Conservation (phyloP, 805 yeast genomes). For the Cyberlindnera petersonii region DNA sequence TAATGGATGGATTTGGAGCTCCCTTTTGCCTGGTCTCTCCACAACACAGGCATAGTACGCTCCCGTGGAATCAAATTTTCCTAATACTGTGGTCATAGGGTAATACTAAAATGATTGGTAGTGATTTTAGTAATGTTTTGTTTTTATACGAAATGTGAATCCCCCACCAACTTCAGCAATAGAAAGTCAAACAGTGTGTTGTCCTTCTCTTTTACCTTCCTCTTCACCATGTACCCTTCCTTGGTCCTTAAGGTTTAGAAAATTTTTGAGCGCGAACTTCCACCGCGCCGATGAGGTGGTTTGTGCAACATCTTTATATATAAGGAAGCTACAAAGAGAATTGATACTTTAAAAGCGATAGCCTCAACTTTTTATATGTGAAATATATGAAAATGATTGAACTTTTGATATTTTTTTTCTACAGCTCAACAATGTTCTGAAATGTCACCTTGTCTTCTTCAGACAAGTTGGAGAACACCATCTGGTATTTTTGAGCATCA, state of each 20-base stretch:
- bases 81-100: slow-evolving; percentile 13
- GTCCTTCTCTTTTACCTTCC: no score
- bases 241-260: no score
- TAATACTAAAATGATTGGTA: neutral
- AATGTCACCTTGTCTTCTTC: slow-evolving; percentile 35
- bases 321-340: no score
- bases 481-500: slow-evolving; percentile 46
- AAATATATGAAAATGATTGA: neutral
- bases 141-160: no score
- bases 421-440: slow-evolving; percentile 29
- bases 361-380: no score
- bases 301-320: slow-evolving; percentile 9
- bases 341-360: no score
- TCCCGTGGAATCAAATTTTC: slow-evolving; percentile 30
- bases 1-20: slow-evolving; percentile 39
- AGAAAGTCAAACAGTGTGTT: neutral
- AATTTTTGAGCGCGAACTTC: slow-evolving; percentile 14
- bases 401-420: neutral
- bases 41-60: slow-evolving; percentile 36
- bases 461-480: slow-evolving; percentile 38
- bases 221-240: no score
- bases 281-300: slow-evolving; percentile 18
- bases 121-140: neutral
- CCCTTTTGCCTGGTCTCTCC: slow-evolving; percentile 42
- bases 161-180: neutral